Conservation (phyloP, 352 stramenopile genomes). For the Phytophthora sp. region DNA sequence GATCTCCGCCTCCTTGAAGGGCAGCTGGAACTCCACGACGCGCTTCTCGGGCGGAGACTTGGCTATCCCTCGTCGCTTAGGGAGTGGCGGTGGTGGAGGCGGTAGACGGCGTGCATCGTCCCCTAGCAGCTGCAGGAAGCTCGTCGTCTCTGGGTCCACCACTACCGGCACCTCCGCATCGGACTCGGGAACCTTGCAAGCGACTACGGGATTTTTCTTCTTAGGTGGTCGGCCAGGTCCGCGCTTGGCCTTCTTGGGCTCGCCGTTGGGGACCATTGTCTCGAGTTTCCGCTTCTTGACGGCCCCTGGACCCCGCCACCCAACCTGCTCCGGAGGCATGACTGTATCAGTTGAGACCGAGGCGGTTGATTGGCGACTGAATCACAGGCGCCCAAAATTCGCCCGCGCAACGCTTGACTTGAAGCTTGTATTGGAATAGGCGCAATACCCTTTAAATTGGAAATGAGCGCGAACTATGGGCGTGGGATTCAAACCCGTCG, state of each 20-base stretch:
- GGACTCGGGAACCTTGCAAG: conserved; percentile 1
- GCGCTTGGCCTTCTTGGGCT: conserved; percentile 21
- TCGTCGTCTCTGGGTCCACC: conserved; percentile 31
- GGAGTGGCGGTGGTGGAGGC: conserved; percentile 6
- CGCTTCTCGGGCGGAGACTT: conserved; percentile 15
- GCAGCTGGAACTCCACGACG: conserved; percentile 42
- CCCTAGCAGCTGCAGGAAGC: conserved; percentile 40
- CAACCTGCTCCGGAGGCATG: conserved; percentile 25
- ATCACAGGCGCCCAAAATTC: conserved; percentile 35
- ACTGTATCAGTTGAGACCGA: conserved; percentile 17
- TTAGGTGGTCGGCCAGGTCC: conserved; percentile 20
- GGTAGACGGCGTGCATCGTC: conserved; percentile 29
- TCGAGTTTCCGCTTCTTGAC: conserved; percentile 41
- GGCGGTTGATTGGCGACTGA: conserved; percentile 41
- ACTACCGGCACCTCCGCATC: background rate
- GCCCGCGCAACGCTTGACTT: conserved; percentile 25
- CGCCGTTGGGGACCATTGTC: background rate
- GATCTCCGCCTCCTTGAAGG: conserved; percentile 45
- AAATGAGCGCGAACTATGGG: too few species aligned
- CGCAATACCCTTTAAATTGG: background rate
- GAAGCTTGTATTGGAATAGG: conserved; percentile 27
- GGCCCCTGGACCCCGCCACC: background rate
- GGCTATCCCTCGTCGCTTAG: conserved; percentile 7
- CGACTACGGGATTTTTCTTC: conserved; percentile 18
- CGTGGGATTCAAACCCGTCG: conserved; percentile 16